Base-by-base conservation (phyloP, 225 moss, liverwort and hornwort species). In the Sphagnum tenellum region DNA sequence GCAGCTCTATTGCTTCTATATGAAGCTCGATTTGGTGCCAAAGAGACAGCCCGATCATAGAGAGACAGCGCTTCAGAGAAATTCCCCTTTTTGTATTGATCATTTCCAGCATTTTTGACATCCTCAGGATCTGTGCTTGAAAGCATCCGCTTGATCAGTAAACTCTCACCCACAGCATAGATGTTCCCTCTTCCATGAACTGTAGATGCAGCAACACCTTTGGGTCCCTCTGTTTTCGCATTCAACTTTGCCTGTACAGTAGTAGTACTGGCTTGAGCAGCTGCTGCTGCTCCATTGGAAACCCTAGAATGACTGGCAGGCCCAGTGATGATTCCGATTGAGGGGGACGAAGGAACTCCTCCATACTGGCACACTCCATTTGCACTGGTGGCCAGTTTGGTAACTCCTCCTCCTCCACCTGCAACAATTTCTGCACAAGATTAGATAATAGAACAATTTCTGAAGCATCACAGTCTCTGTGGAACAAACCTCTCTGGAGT, bases 1-100 rank as follows among this genome's bases (percentile, higher is more conserved):
- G 92, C 89, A 60, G 92, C 92, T 71, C 79, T 77, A 70, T 92
- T 92, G 70, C 92, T 86, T 62, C 85, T 77, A 45, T 87, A 89
- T 2, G 87, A 76, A 66, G 92, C 87, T 63, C 85, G 87, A 49
- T 73, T 79, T 0, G 92, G 92, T 44, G 87, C 82, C 67, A 92
- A 74, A 55, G 72, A 69, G 55, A 92, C 81, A 56, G 92, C 92
- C 55, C 85, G 81, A 66, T 92, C 92, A 66, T 92, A 92, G 2
- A 92, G 72, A 72, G 79, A 81, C 51, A 92, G 87, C 44, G 92
- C 92, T 64, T 93, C 92, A 4, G 76, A 70, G 53, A 89, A 89
- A 75, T 83, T 79, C 12, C 92, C 89, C 70, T 86, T 93, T 77
- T 88, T 89, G 74, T 86, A 89, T 69, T 78, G 83, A 46, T 89